These are phyloP conservation scores for Sporothrix brunneoviolacea DNA, from an alignment of 2,329 filamentous ascomycete species.

Conservation along the genomic window DNA sequence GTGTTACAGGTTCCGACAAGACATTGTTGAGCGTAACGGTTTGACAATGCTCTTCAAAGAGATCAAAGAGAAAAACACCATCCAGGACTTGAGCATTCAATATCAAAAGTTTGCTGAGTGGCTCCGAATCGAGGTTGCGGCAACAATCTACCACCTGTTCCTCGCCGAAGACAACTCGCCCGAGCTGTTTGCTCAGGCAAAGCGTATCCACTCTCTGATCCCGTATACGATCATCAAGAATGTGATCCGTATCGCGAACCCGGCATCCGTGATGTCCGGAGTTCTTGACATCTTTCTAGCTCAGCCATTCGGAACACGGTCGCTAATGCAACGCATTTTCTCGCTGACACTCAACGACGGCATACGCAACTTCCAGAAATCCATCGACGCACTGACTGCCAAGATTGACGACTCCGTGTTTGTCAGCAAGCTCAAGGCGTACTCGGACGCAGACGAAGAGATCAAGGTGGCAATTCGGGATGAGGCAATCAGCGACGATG, in stretches of 20 bases:
- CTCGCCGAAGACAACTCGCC: conserved; percentile 97
- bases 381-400: conserved; percentile 67
- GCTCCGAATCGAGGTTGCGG: conserved; percentile 93
- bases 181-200: conserved; percentile 88
- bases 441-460: conserved; percentile 67
- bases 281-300: conserved; percentile 92
- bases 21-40: conserved; percentile 67
- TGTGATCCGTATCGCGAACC: conserved; percentile 92
- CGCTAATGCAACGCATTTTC: conserved; percentile 90
- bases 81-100: conserved; percentile 83
- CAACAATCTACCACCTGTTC: conserved; percentile 94
- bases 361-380: conserved; percentile 76
- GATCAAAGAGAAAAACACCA: conserved; percentile 82
- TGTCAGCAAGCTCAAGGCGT: conserved; percentile 73
- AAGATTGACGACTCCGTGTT: conserved; percentile 80
- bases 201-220: conserved; percentile 88
- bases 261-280: conserved; percentile 93
- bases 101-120: conserved; percentile 98
- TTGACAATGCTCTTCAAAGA: conserved; percentile 89
- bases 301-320: conserved; percentile 85
- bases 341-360: conserved; percentile 86
- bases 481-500: conserved; percentile 65
- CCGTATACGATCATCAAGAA: conserved; percentile 94
- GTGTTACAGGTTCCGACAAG: conserved; percentile 51
- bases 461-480: conserved; percentile 66